Base-by-base conservation (phyloP, 2,329 filamentous ascomycete species). In the Fusarium fujikuroi region DNA sequence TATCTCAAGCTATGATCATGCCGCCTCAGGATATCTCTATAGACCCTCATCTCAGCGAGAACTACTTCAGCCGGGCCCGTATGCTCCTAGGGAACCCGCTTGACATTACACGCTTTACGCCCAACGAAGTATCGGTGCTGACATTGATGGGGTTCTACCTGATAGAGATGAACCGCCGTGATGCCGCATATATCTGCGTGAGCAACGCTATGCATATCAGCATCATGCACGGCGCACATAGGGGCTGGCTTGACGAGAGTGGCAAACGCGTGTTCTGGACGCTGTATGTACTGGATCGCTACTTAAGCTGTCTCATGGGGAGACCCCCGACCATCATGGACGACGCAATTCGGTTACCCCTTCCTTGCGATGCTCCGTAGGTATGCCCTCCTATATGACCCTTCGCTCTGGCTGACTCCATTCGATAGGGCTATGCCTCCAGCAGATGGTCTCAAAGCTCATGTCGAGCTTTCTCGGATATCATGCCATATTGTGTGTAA, bases 261-360 rank as follows among this genome's bases (percentile, higher is more conserved):
- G 83, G 82, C 3, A 87, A 85, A 70, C 79, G 86, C 40, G 80
- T 85, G 10, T 87, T 88, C 61, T 88, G 86, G 86, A 88, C 86
- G 0, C 79, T 87, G 5, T 88, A 87, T 63, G 81, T 85, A n/a
- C 76, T 88, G 19, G 86, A 88, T 69, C 81, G 85, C 50, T 87
- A 80, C 78, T 70, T 87, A 46, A 84, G 85, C 67, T 87, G 84
- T 62, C 78, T 87, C 9, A 85, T 87, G 80, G 86, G 87, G 9
- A 82, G 86, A 19, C 85, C 86, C 2, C 83, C 85, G 0, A 81
- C 82, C 5, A 83, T 87, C 18, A 79, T 81, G 39, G 85, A 87
- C 46, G 85, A 87, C 40, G 84, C 85, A 6, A 85, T 88, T 62
- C 81, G 80, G 34, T 75, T 88, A 4, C 77, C 81, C 5, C 71